These are phyloP conservation scores for Nicotiana knightiana DNA, from an alignment of 257 asterid genomes.

Conservation along the genomic window DNA sequence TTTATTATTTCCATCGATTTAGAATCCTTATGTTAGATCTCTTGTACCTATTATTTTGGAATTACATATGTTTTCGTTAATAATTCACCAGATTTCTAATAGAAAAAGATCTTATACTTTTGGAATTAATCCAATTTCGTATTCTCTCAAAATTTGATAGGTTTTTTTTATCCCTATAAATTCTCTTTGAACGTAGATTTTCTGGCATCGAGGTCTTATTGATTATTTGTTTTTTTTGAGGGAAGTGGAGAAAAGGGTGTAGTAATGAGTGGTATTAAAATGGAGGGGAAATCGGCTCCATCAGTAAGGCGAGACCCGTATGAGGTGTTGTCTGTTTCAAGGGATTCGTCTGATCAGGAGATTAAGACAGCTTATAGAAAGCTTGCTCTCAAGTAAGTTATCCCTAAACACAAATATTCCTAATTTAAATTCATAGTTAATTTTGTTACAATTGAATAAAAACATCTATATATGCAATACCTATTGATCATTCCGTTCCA, in stretches of 20 bases:
- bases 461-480: no score
- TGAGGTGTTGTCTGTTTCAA: slow-evolving; percentile 80
- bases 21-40: slow-evolving; percentile 1
- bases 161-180: background rate
- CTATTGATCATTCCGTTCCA: no score
- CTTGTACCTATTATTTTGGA: background rate
- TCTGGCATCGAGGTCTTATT: slow-evolving; percentile 8
- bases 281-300: slow-evolving; percentile 80
- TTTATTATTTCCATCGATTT: background rate
- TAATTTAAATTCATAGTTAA: background rate
- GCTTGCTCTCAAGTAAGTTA: slow-evolving; percentile 93
- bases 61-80: slow-evolving; percentile 4
- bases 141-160: background rate
- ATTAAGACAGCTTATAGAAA: slow-evolving; percentile 94
- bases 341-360: slow-evolving; percentile 93
- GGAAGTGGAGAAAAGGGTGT: slow-evolving; percentile 23
- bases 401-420: background rate
- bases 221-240: background rate
- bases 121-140: slow-evolving; percentile 16
- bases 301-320: slow-evolving; percentile 82
- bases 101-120: background rate
- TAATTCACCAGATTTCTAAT: no score
- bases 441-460: no score
- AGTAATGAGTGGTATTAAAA: slow-evolving; percentile 62
- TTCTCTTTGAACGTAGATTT: slow-evolving; percentile 8